Conservation (phyloP, 139 green algal species). For the Nannochloris sp. region DNA sequence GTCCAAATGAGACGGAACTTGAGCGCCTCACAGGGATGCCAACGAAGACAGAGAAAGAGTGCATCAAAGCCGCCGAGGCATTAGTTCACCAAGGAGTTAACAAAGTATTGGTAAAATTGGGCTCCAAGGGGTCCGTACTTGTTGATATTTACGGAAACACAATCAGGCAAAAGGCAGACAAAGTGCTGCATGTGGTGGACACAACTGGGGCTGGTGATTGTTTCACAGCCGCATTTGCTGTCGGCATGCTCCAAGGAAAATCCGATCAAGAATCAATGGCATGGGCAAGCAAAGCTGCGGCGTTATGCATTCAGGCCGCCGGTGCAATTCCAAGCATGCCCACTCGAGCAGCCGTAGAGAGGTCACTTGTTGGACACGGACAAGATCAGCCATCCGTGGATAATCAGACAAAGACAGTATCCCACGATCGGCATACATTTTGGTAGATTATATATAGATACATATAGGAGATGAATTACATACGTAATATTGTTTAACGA, state of each 20-base stretch:
- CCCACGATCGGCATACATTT: not conserved
- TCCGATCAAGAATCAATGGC: slow-evolving; percentile 43
- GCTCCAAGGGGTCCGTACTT: slow-evolving; percentile 60
- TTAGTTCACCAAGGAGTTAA: slow-evolving; percentile 49
- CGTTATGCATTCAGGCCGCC: slow-evolving; percentile 49
- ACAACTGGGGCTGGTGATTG: slow-evolving; percentile 88
- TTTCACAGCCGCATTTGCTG: slow-evolving; percentile 81
- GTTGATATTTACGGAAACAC: slow-evolving; percentile 27
- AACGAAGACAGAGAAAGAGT: slow-evolving; percentile 37
- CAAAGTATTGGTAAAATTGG: slow-evolving; percentile 81
- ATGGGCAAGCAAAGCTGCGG: slow-evolving; percentile 57
- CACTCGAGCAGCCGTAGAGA: slow-evolving; percentile 23
- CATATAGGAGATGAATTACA: too few relatives aligned
- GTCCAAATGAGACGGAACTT: slow-evolving; percentile 88
- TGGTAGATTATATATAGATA: not conserved
- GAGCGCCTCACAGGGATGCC: slow-evolving; percentile 53
- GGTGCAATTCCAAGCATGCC: slow-evolving; percentile 58
- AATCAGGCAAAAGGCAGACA: slow-evolving; percentile 4
- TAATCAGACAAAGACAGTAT: not conserved
- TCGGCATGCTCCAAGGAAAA: slow-evolving; percentile 64
- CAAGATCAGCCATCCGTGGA: not conserved
- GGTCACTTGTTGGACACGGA: not conserved
- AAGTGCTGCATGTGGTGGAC: slow-evolving; percentile 51
- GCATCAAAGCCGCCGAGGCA: slow-evolving; percentile 34
- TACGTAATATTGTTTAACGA: slow-evolving; percentile 12